Conservation (phyloP, 179 eudicot genomes). For the Nepenthes alata region DNA sequence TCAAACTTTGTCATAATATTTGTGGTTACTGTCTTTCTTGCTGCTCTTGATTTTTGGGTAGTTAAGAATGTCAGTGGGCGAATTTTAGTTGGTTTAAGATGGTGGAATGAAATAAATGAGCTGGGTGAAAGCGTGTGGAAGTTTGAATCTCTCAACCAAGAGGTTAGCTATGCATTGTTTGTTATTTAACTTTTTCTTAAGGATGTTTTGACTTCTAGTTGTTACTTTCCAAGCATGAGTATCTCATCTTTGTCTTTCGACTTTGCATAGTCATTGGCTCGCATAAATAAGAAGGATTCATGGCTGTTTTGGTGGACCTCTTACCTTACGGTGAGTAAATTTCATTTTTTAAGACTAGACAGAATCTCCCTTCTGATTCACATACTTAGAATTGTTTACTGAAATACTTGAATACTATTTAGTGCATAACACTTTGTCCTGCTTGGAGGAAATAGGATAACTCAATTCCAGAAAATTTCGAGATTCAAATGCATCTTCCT, state of each 20-base stretch:
- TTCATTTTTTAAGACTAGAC: neutral
- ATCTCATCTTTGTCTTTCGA: conserved; percentile 10
- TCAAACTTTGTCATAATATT: conserved; percentile 84
- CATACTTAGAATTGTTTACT: neutral
- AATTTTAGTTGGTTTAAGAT: conserved; percentile 86
- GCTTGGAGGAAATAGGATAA: neutral
- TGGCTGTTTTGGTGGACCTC: conserved; percentile 99
- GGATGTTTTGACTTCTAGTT: neutral
- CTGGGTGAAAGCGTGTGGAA: conserved; percentile 92
- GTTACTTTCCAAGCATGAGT: neutral
- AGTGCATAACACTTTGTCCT: neutral
- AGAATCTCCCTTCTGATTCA: neutral
- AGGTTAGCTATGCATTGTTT: conserved; percentile 37
- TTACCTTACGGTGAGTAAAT: conserved; percentile 61
- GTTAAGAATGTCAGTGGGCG: conserved; percentile 99
- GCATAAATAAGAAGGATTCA: conserved; percentile 94
- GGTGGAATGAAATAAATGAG: conserved; percentile 98
- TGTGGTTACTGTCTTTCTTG: conserved; percentile 79
- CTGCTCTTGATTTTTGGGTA: conserved; percentile 97
- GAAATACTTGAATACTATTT: neutral
- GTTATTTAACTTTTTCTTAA: neutral
- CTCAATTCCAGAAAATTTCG: neutral
- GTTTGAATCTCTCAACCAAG: conserved; percentile 95
- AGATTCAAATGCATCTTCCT: too few relatives aligned
- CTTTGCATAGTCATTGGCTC: conserved; percentile 65